A percentile compares a stretch with the other conserved stretches of the same genome.
phyloP scores from a whole-genome alignment of 306 rosid genomes.

The Prunus kanzakura region DNA sequence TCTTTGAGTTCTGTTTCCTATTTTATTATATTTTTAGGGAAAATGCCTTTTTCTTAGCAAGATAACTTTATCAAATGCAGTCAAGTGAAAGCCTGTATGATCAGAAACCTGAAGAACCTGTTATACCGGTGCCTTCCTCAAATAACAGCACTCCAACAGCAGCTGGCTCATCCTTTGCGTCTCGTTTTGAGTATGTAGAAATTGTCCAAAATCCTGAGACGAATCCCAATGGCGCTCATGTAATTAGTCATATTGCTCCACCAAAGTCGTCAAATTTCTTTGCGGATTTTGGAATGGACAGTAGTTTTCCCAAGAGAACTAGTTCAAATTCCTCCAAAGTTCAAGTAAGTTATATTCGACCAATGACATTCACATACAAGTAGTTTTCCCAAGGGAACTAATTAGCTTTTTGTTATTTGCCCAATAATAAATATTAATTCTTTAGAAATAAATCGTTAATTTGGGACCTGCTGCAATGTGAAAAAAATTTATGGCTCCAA shows the following conservation, averaged over 20 bases:
- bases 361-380: neutral
- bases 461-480: neutral
- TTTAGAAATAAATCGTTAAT: neutral
- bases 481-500: neutral
- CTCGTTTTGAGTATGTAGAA: slow-evolving; percentile 94
- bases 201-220: slow-evolving; percentile 63
- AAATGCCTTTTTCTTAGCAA: slow-evolving; percentile 13
- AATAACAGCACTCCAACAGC: slow-evolving; percentile 39
- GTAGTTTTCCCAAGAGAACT: slow-evolving; percentile 54
- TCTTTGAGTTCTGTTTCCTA: neutral
- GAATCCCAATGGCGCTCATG: slow-evolving; percentile 54
- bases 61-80: slow-evolving; percentile 46
- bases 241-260: slow-evolving; percentile 57
- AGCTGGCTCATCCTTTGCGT: slow-evolving; percentile 51
- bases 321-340: slow-evolving; percentile 57
- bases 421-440: neutral
- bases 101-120: slow-evolving; percentile 89
- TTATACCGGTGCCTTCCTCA: slow-evolving; percentile 52
- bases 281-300: slow-evolving; percentile 87
- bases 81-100: slow-evolving; percentile 80
- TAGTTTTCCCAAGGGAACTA: neutral
- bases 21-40: slow-evolving; percentile 11
- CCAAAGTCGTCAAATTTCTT: slow-evolving; percentile 92
- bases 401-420: neutral
- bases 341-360: slow-evolving; percentile 51